These are phyloP conservation scores for Rhizopogon salebrosus DNA, from an alignment of 768 basidiomycete genomes.

Conservation along the genomic window DNA sequence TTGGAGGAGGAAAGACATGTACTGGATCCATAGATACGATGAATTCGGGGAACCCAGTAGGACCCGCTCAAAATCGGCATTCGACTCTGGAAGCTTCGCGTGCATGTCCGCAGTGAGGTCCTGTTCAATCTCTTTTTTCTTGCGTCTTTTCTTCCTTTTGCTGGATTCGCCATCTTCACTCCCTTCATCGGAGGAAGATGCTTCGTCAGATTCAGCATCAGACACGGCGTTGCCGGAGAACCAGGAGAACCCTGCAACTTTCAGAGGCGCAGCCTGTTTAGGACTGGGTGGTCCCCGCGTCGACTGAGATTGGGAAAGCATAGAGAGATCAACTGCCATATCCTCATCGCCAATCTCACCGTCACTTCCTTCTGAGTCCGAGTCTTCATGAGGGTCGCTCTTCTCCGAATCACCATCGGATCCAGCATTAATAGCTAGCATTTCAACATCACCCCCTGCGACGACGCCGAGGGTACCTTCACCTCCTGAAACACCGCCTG, in stretches of 20 bases:
- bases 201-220: constrained; percentile 36
- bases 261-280: constrained; percentile 30
- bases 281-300: background rate
- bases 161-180: constrained; percentile 10
- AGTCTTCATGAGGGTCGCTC: constrained; percentile 9
- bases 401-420: constrained; percentile 5
- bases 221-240: constrained; percentile 34
- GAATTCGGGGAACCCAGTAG: constrained; percentile 94
- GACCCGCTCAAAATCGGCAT: constrained; percentile 89
- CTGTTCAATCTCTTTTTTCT: constrained; percentile 66
- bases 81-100: constrained; percentile 80
- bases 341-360: constrained; percentile 15
- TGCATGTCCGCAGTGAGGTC: constrained; percentile 89
- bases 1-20: constrained; percentile 97
- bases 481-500: constrained; percentile 25
- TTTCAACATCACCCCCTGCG: constrained; percentile 15
- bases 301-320: background rate
- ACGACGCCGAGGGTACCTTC: constrained; percentile 28
- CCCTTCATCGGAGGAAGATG: constrained; percentile 41
- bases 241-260: constrained; percentile 72
- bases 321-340: constrained; percentile 16
- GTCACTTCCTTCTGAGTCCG: constrained; percentile 10
- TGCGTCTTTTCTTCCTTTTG: constrained; percentile 61
- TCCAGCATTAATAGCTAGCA: constrained; percentile 20
- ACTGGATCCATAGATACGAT: constrained; percentile 97